Evolutionary conservation across 129 eudicot genomes (phyloP).

Genomic region (Flaveria linearis): DNA sequence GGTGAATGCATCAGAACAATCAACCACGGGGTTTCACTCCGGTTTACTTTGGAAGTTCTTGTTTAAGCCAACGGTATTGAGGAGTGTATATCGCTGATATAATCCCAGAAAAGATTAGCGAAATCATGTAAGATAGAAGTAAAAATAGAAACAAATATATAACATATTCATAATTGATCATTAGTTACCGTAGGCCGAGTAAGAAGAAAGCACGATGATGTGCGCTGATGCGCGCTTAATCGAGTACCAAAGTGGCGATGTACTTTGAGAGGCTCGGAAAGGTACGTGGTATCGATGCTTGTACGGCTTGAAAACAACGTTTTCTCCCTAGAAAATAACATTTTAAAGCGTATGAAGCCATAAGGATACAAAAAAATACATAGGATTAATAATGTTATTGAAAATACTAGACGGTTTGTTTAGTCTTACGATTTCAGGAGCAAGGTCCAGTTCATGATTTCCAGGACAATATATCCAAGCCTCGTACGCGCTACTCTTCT

Average conservation of each 20-base stretch:
- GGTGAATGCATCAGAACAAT: constrained; percentile 68
- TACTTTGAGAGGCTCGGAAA: constrained; percentile 49
- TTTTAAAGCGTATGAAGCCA: too few species aligned
- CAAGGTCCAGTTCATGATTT: constrained; percentile 71
- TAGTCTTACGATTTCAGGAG: constrained; percentile 62
- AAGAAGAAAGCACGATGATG: constrained; percentile 75
- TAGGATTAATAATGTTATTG: too few species aligned
- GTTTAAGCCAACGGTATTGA: constrained; percentile 63
- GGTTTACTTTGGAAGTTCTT: constrained; percentile 62
- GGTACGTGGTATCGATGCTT: constrained; percentile 63
- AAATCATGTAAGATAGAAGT: neutral
- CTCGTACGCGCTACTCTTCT: constrained; percentile 59
- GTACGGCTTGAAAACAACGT: constrained; percentile 61
- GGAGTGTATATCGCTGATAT: constrained; percentile 61
- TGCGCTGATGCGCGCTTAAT: constrained; percentile 66
- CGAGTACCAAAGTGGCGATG: constrained; percentile 86
- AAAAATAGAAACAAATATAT: too few species aligned
- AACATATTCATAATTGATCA: neutral
- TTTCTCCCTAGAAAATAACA: constrained; percentile 42
- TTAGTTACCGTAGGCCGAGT: constrained; percentile 61
- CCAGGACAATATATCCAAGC: constrained; percentile 74
- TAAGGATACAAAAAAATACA: too few species aligned
- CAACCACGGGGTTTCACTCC: constrained; percentile 73
- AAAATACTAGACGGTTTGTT: too few species aligned
- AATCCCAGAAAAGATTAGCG: neutral